Conservation (phyloP, 306 rosid species). For the Castanopsis chinensis region DNA sequence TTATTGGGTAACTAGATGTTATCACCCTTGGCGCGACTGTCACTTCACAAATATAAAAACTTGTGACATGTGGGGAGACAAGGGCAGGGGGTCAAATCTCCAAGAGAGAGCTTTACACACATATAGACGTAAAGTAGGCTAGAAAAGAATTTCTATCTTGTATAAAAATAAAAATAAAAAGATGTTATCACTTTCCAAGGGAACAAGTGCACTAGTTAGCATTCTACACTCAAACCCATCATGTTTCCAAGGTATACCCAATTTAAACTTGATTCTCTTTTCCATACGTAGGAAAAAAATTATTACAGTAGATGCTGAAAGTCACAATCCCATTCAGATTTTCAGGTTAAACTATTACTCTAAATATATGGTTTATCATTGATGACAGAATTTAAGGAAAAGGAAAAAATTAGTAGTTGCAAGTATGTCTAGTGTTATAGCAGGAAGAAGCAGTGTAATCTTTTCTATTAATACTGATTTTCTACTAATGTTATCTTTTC, state of each 20-base stretch:
- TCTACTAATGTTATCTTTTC: not conserved
- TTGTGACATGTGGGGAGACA: no score
- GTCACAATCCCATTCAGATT: not conserved
- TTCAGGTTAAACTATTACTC: not conserved
- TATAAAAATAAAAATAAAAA: no score
- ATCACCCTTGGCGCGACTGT: no score
- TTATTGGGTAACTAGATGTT: not conserved
- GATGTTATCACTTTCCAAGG: slow-evolving; percentile 11
- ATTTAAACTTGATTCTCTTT: not conserved
- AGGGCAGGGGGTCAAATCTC: no score
- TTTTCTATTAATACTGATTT: not conserved
- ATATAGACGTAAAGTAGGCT: no score
- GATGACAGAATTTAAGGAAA: not conserved
- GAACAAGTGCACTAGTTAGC: slow-evolving; percentile 1
- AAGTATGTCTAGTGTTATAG: not conserved
- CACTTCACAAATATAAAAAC: no score
- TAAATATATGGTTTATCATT: not conserved
- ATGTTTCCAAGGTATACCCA: not conserved
- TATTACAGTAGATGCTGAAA: not conserved
- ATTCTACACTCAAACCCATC: not conserved
- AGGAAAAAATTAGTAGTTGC: not conserved
- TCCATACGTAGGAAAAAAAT: not conserved
- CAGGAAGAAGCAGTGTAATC: not conserved
- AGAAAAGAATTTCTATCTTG: no score
- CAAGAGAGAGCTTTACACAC: no score